Conservation (phyloP, 1,139 yeast species). For the Meyerozyma carpophila region DNA sequence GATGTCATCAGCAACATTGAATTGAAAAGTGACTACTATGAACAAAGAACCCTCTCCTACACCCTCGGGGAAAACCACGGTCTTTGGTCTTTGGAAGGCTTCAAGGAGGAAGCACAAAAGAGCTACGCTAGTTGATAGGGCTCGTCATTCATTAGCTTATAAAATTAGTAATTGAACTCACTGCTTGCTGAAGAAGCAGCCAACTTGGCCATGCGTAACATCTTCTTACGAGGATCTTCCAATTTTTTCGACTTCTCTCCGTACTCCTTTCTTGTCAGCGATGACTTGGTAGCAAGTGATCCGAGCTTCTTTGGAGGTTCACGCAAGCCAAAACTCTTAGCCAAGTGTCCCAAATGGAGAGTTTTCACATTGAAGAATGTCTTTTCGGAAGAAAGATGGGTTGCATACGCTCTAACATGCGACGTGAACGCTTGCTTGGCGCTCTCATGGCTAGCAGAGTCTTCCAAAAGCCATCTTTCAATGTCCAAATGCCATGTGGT, state of each 20-base stretch:
- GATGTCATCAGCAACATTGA: slow-evolving; percentile 72
- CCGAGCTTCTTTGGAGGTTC: slow-evolving; percentile 86
- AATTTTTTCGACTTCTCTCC: slow-evolving; percentile 27
- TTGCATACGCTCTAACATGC: slow-evolving; percentile 93
- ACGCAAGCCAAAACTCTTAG: slow-evolving; percentile 89
- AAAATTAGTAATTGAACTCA: slow-evolving; percentile 62
- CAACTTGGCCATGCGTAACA: slow-evolving; percentile 74
- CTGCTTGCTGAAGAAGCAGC: slow-evolving; percentile 57
- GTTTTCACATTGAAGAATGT: slow-evolving; percentile 71
- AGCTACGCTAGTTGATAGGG: not conserved
- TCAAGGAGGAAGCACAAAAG: not conserved
- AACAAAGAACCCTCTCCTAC: slow-evolving; percentile 43
- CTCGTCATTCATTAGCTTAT: not conserved
- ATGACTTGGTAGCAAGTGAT: slow-evolving; percentile 13
- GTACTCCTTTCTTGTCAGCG: slow-evolving; percentile 15
- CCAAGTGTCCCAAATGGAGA: slow-evolving; percentile 90
- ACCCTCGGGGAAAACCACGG: slow-evolving; percentile 71
- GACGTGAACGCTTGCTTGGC: slow-evolving; percentile 81
- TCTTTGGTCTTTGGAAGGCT: slow-evolving; percentile 50
- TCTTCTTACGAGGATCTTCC: slow-evolving; percentile 61
- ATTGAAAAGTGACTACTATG: slow-evolving; percentile 42
- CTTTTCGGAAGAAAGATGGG: slow-evolving; percentile 81
- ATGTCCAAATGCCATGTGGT: slow-evolving; percentile 93
- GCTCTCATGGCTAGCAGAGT: slow-evolving; percentile 48
- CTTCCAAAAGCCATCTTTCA: slow-evolving; percentile 83